A percentile compares a stretch with the other conserved stretches of the same genome.
Conservation (phyloP, 257 asterid species). For the Mentha longifolia region DNA sequence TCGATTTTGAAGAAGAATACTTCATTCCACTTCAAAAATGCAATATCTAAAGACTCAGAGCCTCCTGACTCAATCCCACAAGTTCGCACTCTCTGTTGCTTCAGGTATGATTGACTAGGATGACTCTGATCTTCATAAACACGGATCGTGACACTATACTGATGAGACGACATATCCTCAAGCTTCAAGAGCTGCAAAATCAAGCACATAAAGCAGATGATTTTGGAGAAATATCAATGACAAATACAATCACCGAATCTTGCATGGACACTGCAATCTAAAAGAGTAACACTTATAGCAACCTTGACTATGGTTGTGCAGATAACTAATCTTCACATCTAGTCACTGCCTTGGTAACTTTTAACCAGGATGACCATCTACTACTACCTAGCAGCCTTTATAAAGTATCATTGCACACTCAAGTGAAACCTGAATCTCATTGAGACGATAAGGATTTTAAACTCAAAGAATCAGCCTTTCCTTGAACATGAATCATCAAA, state of each 20-base stretch:
- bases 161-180: slow-evolving; percentile 70
- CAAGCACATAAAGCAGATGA: slow-evolving; percentile 37
- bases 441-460: slow-evolving; percentile 1
- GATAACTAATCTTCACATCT: slow-evolving; percentile 19
- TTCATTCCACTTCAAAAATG: slow-evolving; percentile 85
- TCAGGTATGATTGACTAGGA: slow-evolving; percentile 46
- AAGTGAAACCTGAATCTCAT: not conserved
- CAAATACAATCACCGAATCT: slow-evolving; percentile 6
- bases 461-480: slow-evolving; percentile 3
- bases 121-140: slow-evolving; percentile 53
- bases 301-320: not conserved
- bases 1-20: slow-evolving; percentile 89
- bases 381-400: too few relatives aligned
- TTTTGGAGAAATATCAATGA: slow-evolving; percentile 31
- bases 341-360: slow-evolving; percentile 4
- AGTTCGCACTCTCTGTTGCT: slow-evolving; percentile 80
- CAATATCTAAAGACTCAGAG: slow-evolving; percentile 55
- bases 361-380: slow-evolving; percentile 15
- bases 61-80: slow-evolving; percentile 58
- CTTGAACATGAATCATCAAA: not conserved
- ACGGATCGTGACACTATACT: slow-evolving; percentile 68
- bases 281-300: not conserved
- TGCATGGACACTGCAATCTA: slow-evolving; percentile 6
- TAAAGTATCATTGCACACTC: slow-evolving; percentile 4
- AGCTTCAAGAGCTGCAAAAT: slow-evolving; percentile 66